Base-by-base conservation (phyloP, 345 rosid species). In the Gossypium arboreum region DNA sequence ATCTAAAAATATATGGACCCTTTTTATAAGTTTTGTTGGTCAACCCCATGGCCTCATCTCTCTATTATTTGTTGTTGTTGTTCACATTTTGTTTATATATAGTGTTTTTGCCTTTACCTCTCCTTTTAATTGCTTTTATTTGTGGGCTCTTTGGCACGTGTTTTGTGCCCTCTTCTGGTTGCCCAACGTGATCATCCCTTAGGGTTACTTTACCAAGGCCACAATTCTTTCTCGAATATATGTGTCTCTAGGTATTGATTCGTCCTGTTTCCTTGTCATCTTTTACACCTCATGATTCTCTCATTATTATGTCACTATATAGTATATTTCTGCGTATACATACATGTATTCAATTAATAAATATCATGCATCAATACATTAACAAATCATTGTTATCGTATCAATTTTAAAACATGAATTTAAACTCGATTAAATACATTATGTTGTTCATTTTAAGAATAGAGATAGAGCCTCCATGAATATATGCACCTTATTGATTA, bases 281-380 rank as follows among this genome's bases (percentile, higher is more conserved):
- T 67, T 47, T 67, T 47, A 47, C 72, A 68, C 44, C 44, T 50
- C 72, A 50, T 68, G 58, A 50, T 68, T 68, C 43, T 44, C 44
- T 68, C 43, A 25, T 0, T 25, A 9, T 68, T 68, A 25, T 59
- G 22, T 68, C 72, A 68, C 22, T 48, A 48, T 25, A 25, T 24
- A 3, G n/a, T 24, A 48, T 68, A 16, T 68, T 48, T 68, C 58
- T 50, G 50, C 24, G 5, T 25, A 51, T 10, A 69, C 12, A 50
- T 69, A 15, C 9, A 45, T 45, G 54, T 67, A 67, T 45, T 45
- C 34, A 0, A 12, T 45, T 12, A 12, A 48, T 48, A 48, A 22
- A 6, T 13, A 50, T 13, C 54, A 50, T 50, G 6, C 15, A 12
- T 50, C 16, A 50, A 50, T 50, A 50, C 54, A 50, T 50, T 4